phyloP scores from a whole-genome alignment of 2,329 filamentous ascomycete species.

The Colletotrichum simmondsii region DNA sequence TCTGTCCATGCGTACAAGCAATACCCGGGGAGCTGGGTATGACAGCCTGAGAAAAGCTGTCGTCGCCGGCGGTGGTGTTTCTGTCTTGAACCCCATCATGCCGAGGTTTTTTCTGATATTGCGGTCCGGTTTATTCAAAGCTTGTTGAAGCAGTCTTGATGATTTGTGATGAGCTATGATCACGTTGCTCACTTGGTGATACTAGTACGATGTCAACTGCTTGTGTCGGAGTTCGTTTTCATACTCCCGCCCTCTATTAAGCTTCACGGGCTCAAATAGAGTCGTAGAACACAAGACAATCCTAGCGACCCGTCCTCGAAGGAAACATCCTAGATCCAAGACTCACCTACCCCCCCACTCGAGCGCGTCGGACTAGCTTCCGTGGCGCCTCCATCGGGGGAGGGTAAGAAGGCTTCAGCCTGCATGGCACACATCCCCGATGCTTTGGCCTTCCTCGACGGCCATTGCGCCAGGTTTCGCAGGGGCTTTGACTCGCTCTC shows the following conservation, averaged over 20 bases:
- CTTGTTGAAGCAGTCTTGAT: too few species aligned
- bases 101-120: too few species aligned
- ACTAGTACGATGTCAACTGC: background rate
- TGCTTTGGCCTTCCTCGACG: background rate
- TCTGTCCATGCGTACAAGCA: conserved; percentile 53
- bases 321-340: background rate
- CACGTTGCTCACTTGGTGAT: background rate
- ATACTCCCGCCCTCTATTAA: background rate
- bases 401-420: too few species aligned
- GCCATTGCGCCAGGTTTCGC: background rate
- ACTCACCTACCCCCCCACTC: background rate
- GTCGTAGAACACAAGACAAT: background rate
- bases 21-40: conserved; percentile 51
- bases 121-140: too few species aligned
- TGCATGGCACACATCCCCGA: background rate
- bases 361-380: background rate
- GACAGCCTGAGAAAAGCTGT: conserved; percentile 47
- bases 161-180: background rate
- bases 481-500: conserved; percentile 7
- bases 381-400: background rate
- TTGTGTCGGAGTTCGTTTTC: too few species aligned
- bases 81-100: conserved; percentile 35
- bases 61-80: conserved; percentile 45
- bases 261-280: too few species aligned
- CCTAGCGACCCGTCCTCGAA: background rate